phyloP scores from a whole-genome alignment of 768 basidiomycete species.

The Tulasnella sp. region DNA sequence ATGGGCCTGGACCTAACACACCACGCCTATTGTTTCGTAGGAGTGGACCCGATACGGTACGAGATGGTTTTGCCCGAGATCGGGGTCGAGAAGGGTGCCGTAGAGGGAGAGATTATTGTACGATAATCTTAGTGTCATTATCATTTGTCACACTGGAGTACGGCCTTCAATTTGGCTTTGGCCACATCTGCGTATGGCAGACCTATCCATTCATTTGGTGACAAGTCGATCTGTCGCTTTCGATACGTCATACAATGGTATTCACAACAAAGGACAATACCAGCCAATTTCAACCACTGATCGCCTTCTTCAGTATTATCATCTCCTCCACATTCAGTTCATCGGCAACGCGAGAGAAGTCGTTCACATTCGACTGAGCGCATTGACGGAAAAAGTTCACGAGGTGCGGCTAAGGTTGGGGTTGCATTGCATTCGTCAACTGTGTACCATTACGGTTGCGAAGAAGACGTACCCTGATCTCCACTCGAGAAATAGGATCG shows the following conservation, averaged over 20 bases:
- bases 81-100: slow-evolving; percentile 64
- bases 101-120: slow-evolving; percentile 84
- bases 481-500: slow-evolving; percentile 79
- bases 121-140: slow-evolving; percentile 10
- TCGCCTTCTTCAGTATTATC: slow-evolving; percentile 22
- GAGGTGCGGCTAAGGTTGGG: slow-evolving; percentile 48
- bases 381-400: slow-evolving; percentile 59
- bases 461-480: slow-evolving; percentile 47
- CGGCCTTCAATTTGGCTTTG: no score
- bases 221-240: no score
- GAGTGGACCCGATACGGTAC: slow-evolving; percentile 54
- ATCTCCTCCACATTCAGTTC: slow-evolving; percentile 64
- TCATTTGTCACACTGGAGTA: no score
- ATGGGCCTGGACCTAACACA: background rate
- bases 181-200: no score
- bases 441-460: background rate
- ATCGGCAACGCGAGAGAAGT: slow-evolving; percentile 52
- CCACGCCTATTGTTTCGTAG: background rate
- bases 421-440: background rate
- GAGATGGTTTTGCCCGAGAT: slow-evolving; percentile 59
- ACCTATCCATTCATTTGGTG: no score
- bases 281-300: background rate
- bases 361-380: slow-evolving; percentile 47
- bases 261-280: no score
- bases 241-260: no score